Conservation (phyloP, 164 flowering plant species). For the Houttuynia cordata region DNA sequence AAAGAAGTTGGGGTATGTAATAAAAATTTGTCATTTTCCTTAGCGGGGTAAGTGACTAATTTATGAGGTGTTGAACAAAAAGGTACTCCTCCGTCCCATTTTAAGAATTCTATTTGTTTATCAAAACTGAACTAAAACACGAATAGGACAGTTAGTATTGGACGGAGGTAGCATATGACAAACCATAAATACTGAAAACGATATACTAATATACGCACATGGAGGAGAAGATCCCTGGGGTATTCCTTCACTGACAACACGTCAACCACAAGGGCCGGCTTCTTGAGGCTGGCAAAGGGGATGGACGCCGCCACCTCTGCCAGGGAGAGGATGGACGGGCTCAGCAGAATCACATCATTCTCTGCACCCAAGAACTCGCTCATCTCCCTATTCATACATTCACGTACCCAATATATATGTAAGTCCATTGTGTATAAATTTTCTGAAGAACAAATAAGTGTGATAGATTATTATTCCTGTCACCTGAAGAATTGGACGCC, state of each 20-base stretch:
- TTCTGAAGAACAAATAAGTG: background rate
- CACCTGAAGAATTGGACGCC: constrained; percentile 53
- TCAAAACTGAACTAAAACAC: too few species aligned
- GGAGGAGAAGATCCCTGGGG: constrained; percentile 43
- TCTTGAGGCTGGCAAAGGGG: constrained; percentile 29
- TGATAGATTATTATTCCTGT: background rate
- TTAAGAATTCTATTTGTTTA: too few species aligned
- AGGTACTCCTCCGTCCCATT: too few species aligned
- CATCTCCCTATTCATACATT: background rate
- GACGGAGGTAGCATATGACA: too few species aligned
- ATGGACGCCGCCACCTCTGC: constrained; percentile 30
- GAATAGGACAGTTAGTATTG: too few species aligned
- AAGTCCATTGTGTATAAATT: too few species aligned
- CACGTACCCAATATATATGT: background rate
- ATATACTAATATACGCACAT: constrained; percentile 16
- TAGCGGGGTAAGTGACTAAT: too few species aligned
- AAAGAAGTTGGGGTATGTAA: too few species aligned
- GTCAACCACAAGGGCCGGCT: constrained; percentile 45
- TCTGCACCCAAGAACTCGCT: constrained; percentile 25
- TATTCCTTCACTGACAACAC: constrained; percentile 71
- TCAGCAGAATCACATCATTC: constrained; percentile 49
- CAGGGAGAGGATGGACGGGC: constrained; percentile 60
- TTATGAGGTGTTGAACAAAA: too few species aligned
- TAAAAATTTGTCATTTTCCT: too few species aligned
- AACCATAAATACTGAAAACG: too few species aligned